A percentile compares a stretch with the other conserved stretches of the same genome.
Conservation (phyloP, 805 yeast species). For the Nakazawaea ishiwadae region DNA sequence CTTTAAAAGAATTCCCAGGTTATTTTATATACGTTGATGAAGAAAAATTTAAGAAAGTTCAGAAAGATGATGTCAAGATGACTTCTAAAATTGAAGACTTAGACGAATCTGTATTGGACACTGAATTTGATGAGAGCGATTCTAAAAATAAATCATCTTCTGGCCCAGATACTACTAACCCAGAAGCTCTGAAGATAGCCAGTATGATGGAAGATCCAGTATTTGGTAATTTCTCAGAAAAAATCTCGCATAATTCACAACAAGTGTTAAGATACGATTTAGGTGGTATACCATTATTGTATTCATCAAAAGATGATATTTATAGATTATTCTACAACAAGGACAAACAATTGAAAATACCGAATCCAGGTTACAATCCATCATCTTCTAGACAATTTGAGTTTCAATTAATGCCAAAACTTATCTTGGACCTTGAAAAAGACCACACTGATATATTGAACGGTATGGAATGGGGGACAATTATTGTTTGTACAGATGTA, state of each 20-base stretch:
- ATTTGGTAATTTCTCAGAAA: constrained; percentile 73
- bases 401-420: constrained; percentile 91
- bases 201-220: constrained; percentile 65
- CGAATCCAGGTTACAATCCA: constrained; percentile 60
- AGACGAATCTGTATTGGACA: constrained; percentile 43
- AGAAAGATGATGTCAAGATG: constrained; percentile 23
- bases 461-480: constrained; percentile 99
- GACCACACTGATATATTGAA: constrained; percentile 42
- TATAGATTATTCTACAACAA: constrained; percentile 35
- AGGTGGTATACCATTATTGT: constrained; percentile 74
- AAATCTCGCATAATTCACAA: constrained; percentile 74
- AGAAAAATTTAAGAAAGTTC: constrained; percentile 56
- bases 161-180: constrained; percentile 23
- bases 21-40: constrained; percentile 66
- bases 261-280: constrained; percentile 86
- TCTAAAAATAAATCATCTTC: constrained; percentile 23
- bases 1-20: constrained; percentile 56
- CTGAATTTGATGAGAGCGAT: constrained; percentile 31
- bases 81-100: constrained; percentile 40
- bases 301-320: constrained; percentile 56
- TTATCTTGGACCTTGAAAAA: constrained; percentile 76
- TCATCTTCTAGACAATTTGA: constrained; percentile 64
- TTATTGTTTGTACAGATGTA: constrained; percentile 67
- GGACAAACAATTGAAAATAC: constrained; percentile 33
- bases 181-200: constrained; percentile 44